These are phyloP conservation scores for Lipomyces sp. DNA, from an alignment of 805 yeast species.

Conservation along the genomic window DNA sequence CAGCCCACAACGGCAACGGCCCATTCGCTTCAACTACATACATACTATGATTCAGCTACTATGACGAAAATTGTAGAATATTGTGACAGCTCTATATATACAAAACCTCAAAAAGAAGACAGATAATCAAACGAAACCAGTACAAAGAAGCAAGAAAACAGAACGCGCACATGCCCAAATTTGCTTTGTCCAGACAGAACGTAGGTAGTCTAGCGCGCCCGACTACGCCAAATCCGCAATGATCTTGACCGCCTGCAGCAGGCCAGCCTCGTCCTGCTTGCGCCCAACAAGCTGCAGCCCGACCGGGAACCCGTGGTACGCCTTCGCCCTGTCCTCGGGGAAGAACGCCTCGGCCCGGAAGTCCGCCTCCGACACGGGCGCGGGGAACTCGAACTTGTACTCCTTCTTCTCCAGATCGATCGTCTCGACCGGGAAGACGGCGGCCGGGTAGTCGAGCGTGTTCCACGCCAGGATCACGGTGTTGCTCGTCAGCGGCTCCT, in stretches of 20 bases:
- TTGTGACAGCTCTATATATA: no score
- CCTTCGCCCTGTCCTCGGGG: constrained; percentile 20
- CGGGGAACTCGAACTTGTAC: constrained; percentile 25
- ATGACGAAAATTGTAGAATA: no score
- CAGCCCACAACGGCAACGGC: background rate
- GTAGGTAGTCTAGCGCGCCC: background rate
- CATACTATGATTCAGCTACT: no score
- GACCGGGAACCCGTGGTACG: constrained; percentile 31
- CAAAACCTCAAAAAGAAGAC: no score
- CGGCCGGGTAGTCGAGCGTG: constrained; percentile 30
- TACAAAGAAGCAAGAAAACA: no score
- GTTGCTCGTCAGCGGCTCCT: constrained; percentile 26
- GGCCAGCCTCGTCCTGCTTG: constrained; percentile 28
- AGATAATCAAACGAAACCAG: no score
- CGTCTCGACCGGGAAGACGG: constrained; percentile 22
- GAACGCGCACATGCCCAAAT: background rate
- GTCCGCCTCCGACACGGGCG: constrained; percentile 20
- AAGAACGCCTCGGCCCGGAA: constrained; percentile 14
- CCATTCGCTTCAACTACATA: no score
- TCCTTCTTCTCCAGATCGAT: constrained; percentile 18
- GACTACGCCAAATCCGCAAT: constrained; percentile 7
- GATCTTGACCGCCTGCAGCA: constrained; percentile 17
- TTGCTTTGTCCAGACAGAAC: background rate
- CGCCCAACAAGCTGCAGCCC: constrained; percentile 32
- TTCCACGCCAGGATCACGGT: constrained; percentile 28